Evolutionary conservation across 768 basidiomycete species (phyloP), one percentile per base, ranked within the genome.

Genomic region (Lyophyllum atratum): DNA sequence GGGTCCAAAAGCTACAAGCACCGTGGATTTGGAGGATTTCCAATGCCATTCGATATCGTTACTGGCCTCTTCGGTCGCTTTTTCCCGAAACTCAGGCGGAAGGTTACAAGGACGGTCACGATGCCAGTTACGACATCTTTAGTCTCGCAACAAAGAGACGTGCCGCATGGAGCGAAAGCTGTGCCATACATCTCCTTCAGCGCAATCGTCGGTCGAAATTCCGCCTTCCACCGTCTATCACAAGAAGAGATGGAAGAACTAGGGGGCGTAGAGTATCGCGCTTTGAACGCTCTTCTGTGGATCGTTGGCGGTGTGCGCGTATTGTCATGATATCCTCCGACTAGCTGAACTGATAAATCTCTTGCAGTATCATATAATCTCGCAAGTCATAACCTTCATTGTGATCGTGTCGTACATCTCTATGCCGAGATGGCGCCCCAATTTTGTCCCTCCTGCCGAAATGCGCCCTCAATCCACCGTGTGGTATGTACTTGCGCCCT

Each of bases 241-340:
- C 79, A 82, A 19, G 92, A 94, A 46, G 90, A 98, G 66, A 75
- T 92, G 63, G 94, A 96, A 62, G 93, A 97, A 69, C 74, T 98
- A 4, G 95, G 95, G 4, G 95, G 96, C 19, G 89, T 97, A 7
- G 96, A 99, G 69, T 98, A 92, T 67, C 82, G 94, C 10, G 91
- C 90, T 12, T 73, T 97, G 60, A 87, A 86, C 43, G 84, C 88
- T 2, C 70, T 97, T 49, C 74, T 94, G 10, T 95, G 91, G 89
- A 82, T 95, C 54, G 84, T 96, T 34, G 81, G 81, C 11, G 68
- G 74, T 31, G 93, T 95, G 68, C 65, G 90, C 79, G 31, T 42
- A 47, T n/a, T 50, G 7, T 26, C 12, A 40, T 17, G 50, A 61
- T 21, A 57, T 33, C 44, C 43, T 47, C 40, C 26, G 42, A 11